Evolutionary conservation across 2,329 filamentous ascomycete genomes (phyloP).

Genomic region (Hypoxylon rubiginosum): DNA sequence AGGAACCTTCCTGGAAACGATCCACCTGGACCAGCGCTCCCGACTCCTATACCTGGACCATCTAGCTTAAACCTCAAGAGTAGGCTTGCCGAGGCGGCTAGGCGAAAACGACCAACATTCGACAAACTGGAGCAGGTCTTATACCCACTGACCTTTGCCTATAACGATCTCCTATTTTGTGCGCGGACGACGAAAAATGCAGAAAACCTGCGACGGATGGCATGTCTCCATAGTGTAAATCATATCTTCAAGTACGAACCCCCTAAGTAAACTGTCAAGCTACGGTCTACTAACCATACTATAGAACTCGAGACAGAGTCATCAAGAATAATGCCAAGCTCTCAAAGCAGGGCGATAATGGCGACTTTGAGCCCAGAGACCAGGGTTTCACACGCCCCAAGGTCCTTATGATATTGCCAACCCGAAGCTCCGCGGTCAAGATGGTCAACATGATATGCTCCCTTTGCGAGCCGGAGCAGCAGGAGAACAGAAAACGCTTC

Average conservation of each 20-base stretch:
- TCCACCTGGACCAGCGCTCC: slow-evolving; percentile 51
- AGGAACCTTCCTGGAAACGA: slow-evolving; percentile 61
- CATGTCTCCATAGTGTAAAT: slow-evolving; percentile 88
- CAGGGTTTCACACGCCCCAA: slow-evolving; percentile 97
- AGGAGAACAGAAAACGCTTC: slow-evolving; percentile 95
- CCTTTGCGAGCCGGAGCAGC: slow-evolving; percentile 85
- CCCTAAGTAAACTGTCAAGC: not conserved
- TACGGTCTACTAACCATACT: slow-evolving; percentile 36
- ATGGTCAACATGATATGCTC: slow-evolving; percentile 82
- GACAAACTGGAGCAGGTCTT: slow-evolving; percentile 73
- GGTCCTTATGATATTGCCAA: slow-evolving; percentile 90
- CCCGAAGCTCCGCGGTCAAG: slow-evolving; percentile 85
- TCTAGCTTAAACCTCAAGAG: slow-evolving; percentile 75
- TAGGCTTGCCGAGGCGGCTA: slow-evolving; percentile 70
- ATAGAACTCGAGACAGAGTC: slow-evolving; percentile 84
- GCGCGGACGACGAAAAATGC: slow-evolving; percentile 78
- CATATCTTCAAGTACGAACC: slow-evolving; percentile 83
- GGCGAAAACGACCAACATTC: slow-evolving; percentile 69
- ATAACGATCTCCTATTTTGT: slow-evolving; percentile 84
- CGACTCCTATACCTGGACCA: slow-evolving; percentile 56
- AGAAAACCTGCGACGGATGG: slow-evolving; percentile 75
- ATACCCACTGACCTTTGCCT: slow-evolving; percentile 81
- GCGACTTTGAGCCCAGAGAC: slow-evolving; percentile 83
- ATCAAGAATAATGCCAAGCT: slow-evolving; percentile 92
- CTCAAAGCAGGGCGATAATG: slow-evolving; percentile 72